Conservation (phyloP, 768 basidiomycete genomes). For the Cubamyces sp. region DNA sequence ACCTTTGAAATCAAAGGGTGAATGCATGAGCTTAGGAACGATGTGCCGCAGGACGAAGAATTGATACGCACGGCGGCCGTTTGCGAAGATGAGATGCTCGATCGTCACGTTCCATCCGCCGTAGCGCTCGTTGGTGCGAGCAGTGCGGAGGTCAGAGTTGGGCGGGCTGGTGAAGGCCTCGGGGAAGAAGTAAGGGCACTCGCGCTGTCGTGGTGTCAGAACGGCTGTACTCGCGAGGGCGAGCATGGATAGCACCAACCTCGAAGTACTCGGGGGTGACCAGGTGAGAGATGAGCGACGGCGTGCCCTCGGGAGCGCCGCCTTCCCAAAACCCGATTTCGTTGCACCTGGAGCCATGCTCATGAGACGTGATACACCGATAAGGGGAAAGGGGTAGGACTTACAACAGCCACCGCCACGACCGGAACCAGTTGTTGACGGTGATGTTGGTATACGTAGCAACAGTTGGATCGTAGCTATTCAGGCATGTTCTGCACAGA, state of each 20-base stretch:
- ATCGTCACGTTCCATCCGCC: conserved; percentile 64
- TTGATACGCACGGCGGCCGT: conserved; percentile 58
- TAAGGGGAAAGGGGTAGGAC: conserved; percentile 2
- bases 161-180: conserved; percentile 48
- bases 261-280: conserved; percentile 59
- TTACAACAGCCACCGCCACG: conserved; percentile 75
- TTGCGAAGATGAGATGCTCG: conserved; percentile 68
- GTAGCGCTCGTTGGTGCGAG: conserved; percentile 52
- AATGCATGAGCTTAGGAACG: neutral
- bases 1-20: conserved; percentile 40
- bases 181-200: conserved; percentile 72
- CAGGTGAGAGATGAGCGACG: conserved; percentile 56
- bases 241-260: conserved; percentile 23
- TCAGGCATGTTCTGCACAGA: conserved; percentile 41
- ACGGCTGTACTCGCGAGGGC: no score
- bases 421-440: conserved; percentile 58
- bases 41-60: neutral
- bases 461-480: conserved; percentile 43
- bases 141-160: conserved; percentile 43
- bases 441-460: conserved; percentile 56
- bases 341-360: conserved; percentile 53
- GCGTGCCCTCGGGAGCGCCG: conserved; percentile 42
- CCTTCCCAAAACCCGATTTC: conserved; percentile 60
- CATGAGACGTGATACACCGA: no score
- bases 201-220: conserved; percentile 38